Evolutionary conservation across 1,284 basidiomycete genomes (phyloP).

Genomic region (Fomes fomentarius): DNA sequence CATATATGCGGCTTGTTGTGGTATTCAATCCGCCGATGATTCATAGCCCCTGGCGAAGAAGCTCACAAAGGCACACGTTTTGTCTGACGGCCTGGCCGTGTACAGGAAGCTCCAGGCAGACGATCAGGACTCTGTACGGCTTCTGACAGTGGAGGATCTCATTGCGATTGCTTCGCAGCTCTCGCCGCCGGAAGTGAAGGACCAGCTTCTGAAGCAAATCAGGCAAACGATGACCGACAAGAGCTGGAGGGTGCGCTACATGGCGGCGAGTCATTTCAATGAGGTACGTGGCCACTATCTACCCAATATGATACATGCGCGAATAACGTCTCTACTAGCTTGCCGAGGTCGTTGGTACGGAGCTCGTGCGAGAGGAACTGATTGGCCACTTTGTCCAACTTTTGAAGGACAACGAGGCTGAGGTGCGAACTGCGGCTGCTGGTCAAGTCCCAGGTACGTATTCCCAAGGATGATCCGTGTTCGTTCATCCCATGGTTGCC

Average conservation of each 20-base stretch:
- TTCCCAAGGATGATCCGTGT: background rate
- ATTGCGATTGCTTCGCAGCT: conserved; percentile 92
- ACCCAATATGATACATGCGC: background rate
- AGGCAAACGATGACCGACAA: conserved; percentile 91
- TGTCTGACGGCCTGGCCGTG: conserved; percentile 89
- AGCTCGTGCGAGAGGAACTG: conserved; percentile 93
- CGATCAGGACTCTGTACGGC: conserved; percentile 97
- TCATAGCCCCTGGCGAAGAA: conserved; percentile 71
- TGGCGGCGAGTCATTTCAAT: conserved; percentile 99
- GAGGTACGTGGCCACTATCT: conserved; percentile 56
- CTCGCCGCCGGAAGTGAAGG: conserved; percentile 86
- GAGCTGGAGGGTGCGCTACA: conserved; percentile 99
- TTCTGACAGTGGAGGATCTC: conserved; percentile 95
- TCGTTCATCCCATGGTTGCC: conserved; percentile 1
- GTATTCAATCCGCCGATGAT: conserved; percentile 19
- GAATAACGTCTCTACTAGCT: conserved; percentile 52
- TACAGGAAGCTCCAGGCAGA: conserved; percentile 95
- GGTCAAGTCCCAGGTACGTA: conserved; percentile 92
- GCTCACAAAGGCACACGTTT: conserved; percentile 77
- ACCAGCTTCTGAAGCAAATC: conserved; percentile 88
- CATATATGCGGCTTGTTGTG: background rate
- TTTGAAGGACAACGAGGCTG: conserved; percentile 98
- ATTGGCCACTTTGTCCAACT: conserved; percentile 93
- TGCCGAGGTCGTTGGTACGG: conserved; percentile 89
- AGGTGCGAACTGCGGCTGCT: conserved; percentile 95